phyloP scores from a whole-genome alignment of 371 early-diverging fungal genomes.

The Blakeslea trispora region DNA sequence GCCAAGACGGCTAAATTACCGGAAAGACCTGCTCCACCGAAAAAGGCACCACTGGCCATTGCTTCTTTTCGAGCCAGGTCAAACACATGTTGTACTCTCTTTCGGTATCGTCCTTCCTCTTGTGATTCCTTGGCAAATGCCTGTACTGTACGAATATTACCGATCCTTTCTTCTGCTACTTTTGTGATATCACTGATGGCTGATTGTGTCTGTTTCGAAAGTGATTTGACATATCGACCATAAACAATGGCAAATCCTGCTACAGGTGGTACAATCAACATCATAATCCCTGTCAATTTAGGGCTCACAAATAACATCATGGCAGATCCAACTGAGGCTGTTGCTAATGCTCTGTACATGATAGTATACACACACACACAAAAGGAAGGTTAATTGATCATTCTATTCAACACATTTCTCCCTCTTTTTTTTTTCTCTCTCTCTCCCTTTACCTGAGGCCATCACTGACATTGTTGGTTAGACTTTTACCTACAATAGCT shows the following conservation, averaged over 20 bases:
- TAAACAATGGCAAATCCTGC: conserved; percentile 72
- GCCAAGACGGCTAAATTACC: conserved; percentile 79
- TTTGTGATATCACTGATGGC: conserved; percentile 74
- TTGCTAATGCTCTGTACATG: conserved; percentile 47
- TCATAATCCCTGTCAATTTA: conserved; percentile 74
- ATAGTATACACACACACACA: too few species aligned
- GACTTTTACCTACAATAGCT: conserved; percentile 74
- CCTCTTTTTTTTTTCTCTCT: too few species aligned
- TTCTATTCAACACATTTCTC: too few species aligned
- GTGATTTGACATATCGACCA: conserved; percentile 69
- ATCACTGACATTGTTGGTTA: conserved; percentile 80
- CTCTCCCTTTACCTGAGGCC: conserved; percentile 71
- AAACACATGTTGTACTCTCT: conserved; percentile 60
- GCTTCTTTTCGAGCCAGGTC: conserved; percentile 68
- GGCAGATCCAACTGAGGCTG: conserved; percentile 56
- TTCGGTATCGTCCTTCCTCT: conserved; percentile 58
- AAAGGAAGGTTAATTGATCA: too few species aligned
- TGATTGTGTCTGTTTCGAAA: conserved; percentile 70
- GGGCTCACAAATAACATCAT: conserved; percentile 77
- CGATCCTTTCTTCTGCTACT: conserved; percentile 75
- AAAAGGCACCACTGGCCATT: conserved; percentile 73
- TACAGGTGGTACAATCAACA: conserved; percentile 77
- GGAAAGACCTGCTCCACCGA: conserved; percentile 74
- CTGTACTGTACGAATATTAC: conserved; percentile 75
- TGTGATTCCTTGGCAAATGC: conserved; percentile 72